Base-by-base conservation (phyloP, 805 yeast species). In the Yamadazyma phyllophila region DNA sequence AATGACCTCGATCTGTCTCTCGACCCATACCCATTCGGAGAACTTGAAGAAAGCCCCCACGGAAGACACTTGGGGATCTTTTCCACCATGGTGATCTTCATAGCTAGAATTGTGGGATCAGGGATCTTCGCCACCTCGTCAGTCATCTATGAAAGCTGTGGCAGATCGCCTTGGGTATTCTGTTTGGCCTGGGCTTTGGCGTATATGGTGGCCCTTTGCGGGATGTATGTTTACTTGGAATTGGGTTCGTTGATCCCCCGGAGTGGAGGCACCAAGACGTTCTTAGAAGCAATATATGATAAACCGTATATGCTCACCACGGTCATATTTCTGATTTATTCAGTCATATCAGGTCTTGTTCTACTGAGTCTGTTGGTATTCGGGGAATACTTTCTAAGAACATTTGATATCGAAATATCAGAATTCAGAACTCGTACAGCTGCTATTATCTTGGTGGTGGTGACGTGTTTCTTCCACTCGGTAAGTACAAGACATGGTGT, bases 111-210 rank as follows among this genome's bases (percentile, higher is more conserved):
- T 35, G 67, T 86, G 10, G 94, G 95, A 0, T 82, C 90, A 0
- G 94, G 94, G 0, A 85, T 86, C 7, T 83, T 85, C 66, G 83
- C 90, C 7, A 78, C 83, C 1, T 84, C 91, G 0, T 76, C 86
- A 14, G 77, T 83, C 20, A 78, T 85, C 26, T 83, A 78, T 55
- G 74, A 73, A 37, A 85, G 83, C 52, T 78, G 81, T 54, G 91
- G 91, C 20, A 83, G 88, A 11, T 82, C 85, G 8, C 79, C 83
- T 1, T 63, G 73, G 15, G 55, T 83, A 29, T 86, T 83, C 58
- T 75, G 84, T 39, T 47, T 68, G 0, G 76, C 85, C 1, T 86
- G 94, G 94, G 26, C 73, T 2, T 57, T 82, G 9, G 82, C 88
- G 3, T 83, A 83, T 1, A 39, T 75, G 4, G 67, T 83, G 47